Evolutionary conservation across 305 asterid genomes (phyloP), one percentile per base, ranked within the genome.

Genomic region (Fraxinus ornus): DNA sequence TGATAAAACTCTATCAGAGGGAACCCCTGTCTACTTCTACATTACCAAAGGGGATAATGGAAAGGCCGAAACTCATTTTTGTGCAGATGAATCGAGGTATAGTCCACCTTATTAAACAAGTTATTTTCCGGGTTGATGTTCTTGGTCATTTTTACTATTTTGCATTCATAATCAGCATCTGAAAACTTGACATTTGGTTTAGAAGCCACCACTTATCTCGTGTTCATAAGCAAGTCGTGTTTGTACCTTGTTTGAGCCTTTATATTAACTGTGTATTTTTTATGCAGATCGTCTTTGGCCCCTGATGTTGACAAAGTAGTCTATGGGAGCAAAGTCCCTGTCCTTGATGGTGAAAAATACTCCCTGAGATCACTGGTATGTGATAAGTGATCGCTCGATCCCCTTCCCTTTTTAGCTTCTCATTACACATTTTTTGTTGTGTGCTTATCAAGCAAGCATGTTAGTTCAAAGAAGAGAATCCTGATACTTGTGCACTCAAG

Each of bases 21-120:
- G 86, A 21, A 95, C 98, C 0, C 98, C 98, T 0, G 88, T 95
- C 13, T 95, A 95, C 76, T 95, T 94, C 85, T 95, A 92, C 85
- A 78, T 95, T 37, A 80, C 92, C 26, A 92, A 83, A 83, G 92
- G 93, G 79, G 36, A 85, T 13, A 85, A 90, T 39, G 97, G 95
- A 39, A 87, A 57, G 6, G 21, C 81, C 0, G 85, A 83, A 84
- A 85, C 94, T 35, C 95, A 94, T 86, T 93, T 94, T 81, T 94
- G 98, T 44, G 83, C 95, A 5, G 99, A 96, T 74, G 87, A 86
- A 78, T 84, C 89, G 57, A 89, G 99, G 57, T 47, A 47, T 47
- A 19, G 13, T 13, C 3, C 2, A 4, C 49, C 9, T 10, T 41
- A 41, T 10, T 41, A 41, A 0, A 41, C 3, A 4, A 41, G 49